A percentile compares a stretch with the other conserved stretches of the same genome.
phyloP scores from a whole-genome alignment of 176 grass and related monocot species.

The Musa troglodytarum region DNA sequence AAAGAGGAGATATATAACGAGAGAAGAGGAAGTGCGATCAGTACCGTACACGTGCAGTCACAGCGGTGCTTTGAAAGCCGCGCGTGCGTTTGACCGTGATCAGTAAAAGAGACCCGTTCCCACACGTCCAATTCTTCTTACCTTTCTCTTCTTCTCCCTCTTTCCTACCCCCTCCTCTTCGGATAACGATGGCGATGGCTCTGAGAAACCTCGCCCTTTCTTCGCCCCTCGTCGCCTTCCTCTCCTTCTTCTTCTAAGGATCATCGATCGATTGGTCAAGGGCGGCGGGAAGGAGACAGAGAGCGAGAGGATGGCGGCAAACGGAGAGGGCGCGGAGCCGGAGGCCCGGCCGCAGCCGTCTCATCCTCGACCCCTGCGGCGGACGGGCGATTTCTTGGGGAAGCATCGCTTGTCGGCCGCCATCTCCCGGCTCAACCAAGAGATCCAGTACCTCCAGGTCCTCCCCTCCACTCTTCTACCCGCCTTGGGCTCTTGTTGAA shows the following conservation, averaged over 20 bases:
- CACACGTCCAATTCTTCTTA: too few species aligned
- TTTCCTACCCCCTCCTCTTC: too few species aligned
- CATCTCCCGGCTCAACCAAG: slow-evolving; percentile 9
- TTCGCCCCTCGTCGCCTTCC: background rate
- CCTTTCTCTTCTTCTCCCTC: too few species aligned
- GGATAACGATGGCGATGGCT: background rate
- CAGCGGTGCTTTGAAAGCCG: too few species aligned
- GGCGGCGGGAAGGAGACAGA: background rate
- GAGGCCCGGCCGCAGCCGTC: background rate
- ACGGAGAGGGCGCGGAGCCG: background rate
- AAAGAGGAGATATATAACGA: too few species aligned
- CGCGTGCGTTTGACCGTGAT: too few species aligned
- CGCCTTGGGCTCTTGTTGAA: background rate
- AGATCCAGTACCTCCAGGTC: slow-evolving; percentile 13
- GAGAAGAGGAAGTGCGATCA: too few species aligned
- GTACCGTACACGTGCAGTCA: too few species aligned
- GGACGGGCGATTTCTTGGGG: slow-evolving; percentile 6
- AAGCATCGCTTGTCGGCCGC: slow-evolving; percentile 5
- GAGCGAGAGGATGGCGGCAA: background rate
- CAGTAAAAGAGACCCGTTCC: too few species aligned
- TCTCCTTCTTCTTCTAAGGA: background rate
- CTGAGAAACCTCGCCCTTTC: background rate
- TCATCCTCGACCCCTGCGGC: background rate
- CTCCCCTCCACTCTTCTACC: background rate
- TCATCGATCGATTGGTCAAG: background rate